Evolutionary conservation across 768 basidiomycete species (phyloP).

Genomic region (Lactarius hatsudake): DNA sequence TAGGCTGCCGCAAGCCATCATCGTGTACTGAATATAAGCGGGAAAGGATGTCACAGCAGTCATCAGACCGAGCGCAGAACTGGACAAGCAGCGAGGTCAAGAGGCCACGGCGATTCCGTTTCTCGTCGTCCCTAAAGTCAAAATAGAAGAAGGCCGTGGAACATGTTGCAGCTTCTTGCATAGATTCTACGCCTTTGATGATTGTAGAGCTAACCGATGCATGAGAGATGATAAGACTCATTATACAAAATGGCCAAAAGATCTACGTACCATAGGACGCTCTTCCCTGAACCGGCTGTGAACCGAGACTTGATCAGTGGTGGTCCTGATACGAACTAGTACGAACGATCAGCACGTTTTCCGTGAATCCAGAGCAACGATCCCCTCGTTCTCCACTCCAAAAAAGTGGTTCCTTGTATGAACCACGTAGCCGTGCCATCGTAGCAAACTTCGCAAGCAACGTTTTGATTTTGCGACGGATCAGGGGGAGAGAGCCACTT

Average conservation of each 20-base stretch:
- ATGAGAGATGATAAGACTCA: too few relatives aligned
- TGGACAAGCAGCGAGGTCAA: neutral
- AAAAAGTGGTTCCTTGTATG: neutral
- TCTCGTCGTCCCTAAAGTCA: neutral
- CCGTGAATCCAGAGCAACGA: neutral
- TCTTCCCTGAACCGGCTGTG: neutral
- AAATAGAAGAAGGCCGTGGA: neutral
- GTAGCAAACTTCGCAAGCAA: neutral
- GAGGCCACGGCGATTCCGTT: neutral
- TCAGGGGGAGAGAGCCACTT: neutral
- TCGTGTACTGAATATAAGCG: neutral
- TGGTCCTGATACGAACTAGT: neutral
- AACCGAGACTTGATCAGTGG: neutral
- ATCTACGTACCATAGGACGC: neutral
- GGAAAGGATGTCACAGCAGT: neutral
- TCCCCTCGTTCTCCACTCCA: neutral
- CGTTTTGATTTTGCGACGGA: neutral
- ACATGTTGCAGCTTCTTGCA: neutral
- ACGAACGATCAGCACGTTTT: neutral
- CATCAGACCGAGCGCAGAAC: neutral
- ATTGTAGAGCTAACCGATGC: neutral
- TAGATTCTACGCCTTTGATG: neutral
- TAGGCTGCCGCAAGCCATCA: neutral
- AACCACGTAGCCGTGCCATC: neutral
- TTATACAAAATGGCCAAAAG: too few relatives aligned